Base-by-base conservation (phyloP, 345 rosid species). In the Eucalyptus polyanthemos region DNA sequence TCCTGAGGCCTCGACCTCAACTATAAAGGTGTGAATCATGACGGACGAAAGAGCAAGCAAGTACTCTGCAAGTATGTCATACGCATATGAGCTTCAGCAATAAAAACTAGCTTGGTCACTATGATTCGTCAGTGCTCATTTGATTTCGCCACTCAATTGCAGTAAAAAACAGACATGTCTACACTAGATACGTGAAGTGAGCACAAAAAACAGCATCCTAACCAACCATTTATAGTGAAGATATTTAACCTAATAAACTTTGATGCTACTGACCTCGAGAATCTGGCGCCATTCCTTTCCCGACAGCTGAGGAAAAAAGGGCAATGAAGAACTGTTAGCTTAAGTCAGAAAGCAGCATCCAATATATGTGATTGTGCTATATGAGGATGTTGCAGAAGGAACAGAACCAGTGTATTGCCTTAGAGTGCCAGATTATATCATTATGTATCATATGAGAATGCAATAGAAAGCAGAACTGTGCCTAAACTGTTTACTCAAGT, bases 251-350 rank as follows among this genome's bases (percentile, higher is more conserved):
- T 34, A 87, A 19, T 51, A 1, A 87, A 51, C 58, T 24, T 19
- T 87, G 24, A 87, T 34, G 88, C 88, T 51, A 92, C 93, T 86
- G 90, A 96, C 98, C 98, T 96, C 98, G 15, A 96, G 97, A 95
- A 96, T 94, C 91, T 93, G 97, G 62, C 93, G 92, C 98, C 98
- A 96, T 85, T 95, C 97, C 89, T 92, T 95, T 87, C 98, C 98
- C 1, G 93, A 92, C 45, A 94, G 90, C 98, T 96, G 93, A 93
- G 91, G 83, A 88, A 25, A 88, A 91, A 80, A 88, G 60, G 88
- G 25, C 22, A 50, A 37, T 10, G 47, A 67, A 85, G 17, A 72
- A 69, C 34, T 83, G 50, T 54, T 50, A 42, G 47, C 53, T 49
- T 24, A 45, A 29, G 83, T 67, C 37, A 88, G 83, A 76, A 86